These are phyloP conservation scores for Fusarium compactum DNA, from an alignment of 2,329 filamentous ascomycete genomes.

Conservation along the genomic window DNA sequence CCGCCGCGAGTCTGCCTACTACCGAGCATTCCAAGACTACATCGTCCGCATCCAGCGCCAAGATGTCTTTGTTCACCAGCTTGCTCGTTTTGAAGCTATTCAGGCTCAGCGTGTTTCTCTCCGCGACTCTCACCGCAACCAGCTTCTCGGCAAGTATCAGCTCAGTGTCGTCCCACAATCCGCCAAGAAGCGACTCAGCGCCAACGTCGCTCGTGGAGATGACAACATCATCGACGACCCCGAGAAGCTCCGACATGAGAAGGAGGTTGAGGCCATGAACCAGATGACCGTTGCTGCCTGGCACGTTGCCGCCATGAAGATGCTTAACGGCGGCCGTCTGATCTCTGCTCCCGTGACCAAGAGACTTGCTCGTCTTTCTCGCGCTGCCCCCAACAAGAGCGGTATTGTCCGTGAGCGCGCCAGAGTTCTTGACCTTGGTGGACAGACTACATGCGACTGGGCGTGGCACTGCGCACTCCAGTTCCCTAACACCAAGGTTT, in stretches of 20 bases:
- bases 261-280: conserved; percentile 81
- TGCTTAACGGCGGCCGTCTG: conserved; percentile 73
- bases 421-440: conserved; percentile 87
- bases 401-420: conserved; percentile 65
- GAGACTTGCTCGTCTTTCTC: conserved; percentile 67
- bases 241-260: conserved; percentile 74
- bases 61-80: conserved; percentile 87
- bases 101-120: conserved; percentile 85
- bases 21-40: conserved; percentile 85
- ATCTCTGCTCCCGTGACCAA: conserved; percentile 74
- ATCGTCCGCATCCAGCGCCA: conserved; percentile 72
- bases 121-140: conserved; percentile 78
- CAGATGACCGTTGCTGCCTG: conserved; percentile 74
- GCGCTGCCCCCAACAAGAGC: conserved; percentile 58
- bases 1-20: conserved; percentile 82
- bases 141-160: conserved; percentile 87
- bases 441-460: conserved; percentile 90
- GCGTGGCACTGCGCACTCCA: conserved; percentile 92
- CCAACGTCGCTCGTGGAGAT: conserved; percentile 79
- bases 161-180: conserved; percentile 76
- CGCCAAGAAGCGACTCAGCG: conserved; percentile 77
- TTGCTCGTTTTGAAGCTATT: conserved; percentile 87
- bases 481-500: conserved; percentile 86
- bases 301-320: conserved; percentile 71
- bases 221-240: conserved; percentile 72